Percentiles rank a stretch among this genome's conserved stretches.
Conservation (phyloP, 2,329 filamentous ascomycete genomes). For the Penicillium sp. region DNA sequence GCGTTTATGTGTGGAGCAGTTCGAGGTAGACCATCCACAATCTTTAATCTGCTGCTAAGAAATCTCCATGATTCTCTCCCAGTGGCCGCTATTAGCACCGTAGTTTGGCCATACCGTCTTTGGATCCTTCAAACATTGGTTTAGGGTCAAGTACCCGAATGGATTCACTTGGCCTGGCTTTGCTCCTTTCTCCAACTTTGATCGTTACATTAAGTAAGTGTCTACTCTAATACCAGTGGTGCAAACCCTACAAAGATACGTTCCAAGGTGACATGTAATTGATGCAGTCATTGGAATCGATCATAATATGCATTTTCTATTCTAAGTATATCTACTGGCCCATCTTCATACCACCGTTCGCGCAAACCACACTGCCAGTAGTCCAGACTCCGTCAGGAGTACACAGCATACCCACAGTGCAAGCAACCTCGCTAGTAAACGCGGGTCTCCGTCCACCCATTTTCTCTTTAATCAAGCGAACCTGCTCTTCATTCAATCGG, state of each 20-base stretch:
- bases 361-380: conserved; percentile 68
- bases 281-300: background rate
- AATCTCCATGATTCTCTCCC: too few relatives aligned
- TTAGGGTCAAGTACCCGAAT: too few relatives aligned
- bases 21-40: too few relatives aligned
- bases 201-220: too few relatives aligned
- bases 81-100: too few relatives aligned
- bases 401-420: conserved; percentile 66
- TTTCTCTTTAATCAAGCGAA: conserved; percentile 57
- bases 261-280: background rate
- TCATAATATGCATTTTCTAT: background rate
- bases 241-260: background rate
- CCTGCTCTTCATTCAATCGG: conserved; percentile 55
- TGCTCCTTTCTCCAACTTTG: too few relatives aligned
- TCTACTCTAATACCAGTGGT: too few relatives aligned
- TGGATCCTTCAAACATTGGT: too few relatives aligned
- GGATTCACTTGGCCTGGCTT: too few relatives aligned
- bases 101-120: too few relatives aligned
- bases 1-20: too few relatives aligned
- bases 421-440: conserved; percentile 63
- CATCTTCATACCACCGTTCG: conserved; percentile 57
- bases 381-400: conserved; percentile 63
- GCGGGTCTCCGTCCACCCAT: conserved; percentile 56
- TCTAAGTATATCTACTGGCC: background rate
- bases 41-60: too few relatives aligned